Base-by-base conservation (phyloP, 805 yeast species). In the Candida chauliodis region DNA sequence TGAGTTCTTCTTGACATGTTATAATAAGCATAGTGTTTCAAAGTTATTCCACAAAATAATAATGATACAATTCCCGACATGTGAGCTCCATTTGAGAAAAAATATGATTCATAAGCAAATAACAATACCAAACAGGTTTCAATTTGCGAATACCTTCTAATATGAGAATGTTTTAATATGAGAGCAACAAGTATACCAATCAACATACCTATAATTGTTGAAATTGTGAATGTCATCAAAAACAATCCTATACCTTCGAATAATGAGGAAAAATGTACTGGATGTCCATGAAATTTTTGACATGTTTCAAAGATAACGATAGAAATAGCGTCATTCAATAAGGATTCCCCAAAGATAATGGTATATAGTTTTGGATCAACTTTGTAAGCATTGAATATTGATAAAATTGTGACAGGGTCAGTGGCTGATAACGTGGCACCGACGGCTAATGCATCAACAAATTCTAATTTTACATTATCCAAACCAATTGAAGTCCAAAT, bases 231-330 rank as follows among this genome's bases (percentile, higher is more conserved):
- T 1, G 95, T 90, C 84, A 93, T 83, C 55, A 91, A 59, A 63
- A 93, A 93, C 45, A 93, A 73, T 1, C 97, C 96, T 22, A 88
- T 75, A 75, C 99, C 99, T 66, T 88, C 91, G 59, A 95, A 86
- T 33, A 90, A 60, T n/a, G 86, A 80, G 10, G 84, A 73, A 45
- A 87, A 70, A 35, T 78, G 76, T 1, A 91, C 84, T 2, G 60
- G 59, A 48, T 85, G 82, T 31, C 95, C 98, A 52, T 90, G 95
- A 61, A 93, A 88, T 63, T 89, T 87, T 60, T 89, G 97, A 55
- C 97, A 90, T 0, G 99, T 93, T 66, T 93, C 99, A 66, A 93
- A 93, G 95, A 93, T 91, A 51, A 93, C 99, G 58, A 93, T 93
- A 48, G 97, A 89, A 43, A 93, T 95, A 25, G 99, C 99, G 67